Percentiles rank a stretch among this genome's conserved stretches.
Evolutionary conservation across 2,329 filamentous ascomycete genomes (phyloP).

Genomic region (Exophiala bonariae): DNA sequence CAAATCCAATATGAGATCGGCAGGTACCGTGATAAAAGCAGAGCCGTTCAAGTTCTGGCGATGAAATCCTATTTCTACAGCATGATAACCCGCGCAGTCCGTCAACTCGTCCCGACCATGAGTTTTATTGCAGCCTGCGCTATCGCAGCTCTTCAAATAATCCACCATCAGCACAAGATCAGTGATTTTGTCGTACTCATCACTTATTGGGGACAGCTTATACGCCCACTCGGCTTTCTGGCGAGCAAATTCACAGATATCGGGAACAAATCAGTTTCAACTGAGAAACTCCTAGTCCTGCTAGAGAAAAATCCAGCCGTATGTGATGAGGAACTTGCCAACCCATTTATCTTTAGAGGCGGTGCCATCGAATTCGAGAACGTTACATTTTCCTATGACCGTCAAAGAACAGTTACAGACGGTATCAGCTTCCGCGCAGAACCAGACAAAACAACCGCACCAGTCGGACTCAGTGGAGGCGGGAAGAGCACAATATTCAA

Average conservation of each 20-base stretch:
- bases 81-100: conserved; percentile 6
- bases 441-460: conserved; percentile 52
- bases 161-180: conserved; percentile 49
- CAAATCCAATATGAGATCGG: conserved; percentile 54
- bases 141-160: conserved; percentile 56
- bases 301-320: conserved; percentile 50
- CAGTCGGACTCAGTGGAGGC: conserved; percentile 60
- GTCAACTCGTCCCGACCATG: conserved; percentile 12
- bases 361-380: conserved; percentile 51
- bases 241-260: conserved; percentile 51
- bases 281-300: conserved; percentile 54
- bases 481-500: conserved; percentile 60
- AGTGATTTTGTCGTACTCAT: conserved; percentile 66
- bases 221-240: conserved; percentile 51
- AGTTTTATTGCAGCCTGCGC: conserved; percentile 50
- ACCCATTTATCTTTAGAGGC: conserved; percentile 39
- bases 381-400: conserved; percentile 55
- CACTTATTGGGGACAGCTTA: conserved; percentile 61
- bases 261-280: conserved; percentile 60
- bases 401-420: conserved; percentile 47
- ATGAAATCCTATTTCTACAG: conserved; percentile 7
- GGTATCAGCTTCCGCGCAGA: conserved; percentile 49
- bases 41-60: conserved; percentile 36
- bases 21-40: conserved; percentile 42
- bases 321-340: conserved; percentile 36